Evolutionary conservation across 148 eudicot species (phyloP), one percentile per base, ranked within the genome.

Genomic region (Pharnaceum exiguum): DNA sequence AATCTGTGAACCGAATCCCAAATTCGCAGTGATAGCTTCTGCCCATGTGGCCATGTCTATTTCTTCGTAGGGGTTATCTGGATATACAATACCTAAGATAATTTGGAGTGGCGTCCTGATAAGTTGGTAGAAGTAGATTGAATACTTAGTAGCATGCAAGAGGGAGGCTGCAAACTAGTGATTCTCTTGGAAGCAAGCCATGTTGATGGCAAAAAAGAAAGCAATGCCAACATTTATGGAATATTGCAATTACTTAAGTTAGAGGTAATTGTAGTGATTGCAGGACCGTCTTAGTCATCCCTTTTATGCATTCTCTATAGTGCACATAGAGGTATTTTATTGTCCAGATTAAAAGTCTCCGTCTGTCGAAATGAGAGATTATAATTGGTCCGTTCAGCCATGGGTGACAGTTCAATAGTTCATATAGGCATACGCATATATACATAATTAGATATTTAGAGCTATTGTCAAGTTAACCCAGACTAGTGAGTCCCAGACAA

Each of bases 221-320:
- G 38, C 25, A 5, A 22, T 24, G 21, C 7, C 28, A 46, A 46
- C 57, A 46, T 53, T 19, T 44, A 30, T 59, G 31, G 42, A 29
- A 33, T n/a, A n/a, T n/a, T n/a, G n/a, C n/a, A n/a, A n/a, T 55
- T 56, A 31, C 63, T 57, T 57, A 53, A 47, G 9, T 43, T 42
- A 22, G 69, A 62, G 62, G 68, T 49, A 43, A 55, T 40, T 25
- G 29, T 26, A 36, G 17, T 62, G 68, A 32, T 19, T 25, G 26
- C 8, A 46, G 37, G 62, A 28, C 57, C 32, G 21, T 59, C 38
- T 13, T 30, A 7, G 18, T 25, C 8, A 35, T 18, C 28, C 57
- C 60, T 60, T 46, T 30, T n/a, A 30, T 50, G 16, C 26, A 33
- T 28, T 39, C 28, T 62, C 48, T 35, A 30, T 42, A 19, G 10